Evolutionary conservation across 2,329 filamentous ascomycete genomes (phyloP).

Genomic region (Diaporthe vaccinii): DNA sequence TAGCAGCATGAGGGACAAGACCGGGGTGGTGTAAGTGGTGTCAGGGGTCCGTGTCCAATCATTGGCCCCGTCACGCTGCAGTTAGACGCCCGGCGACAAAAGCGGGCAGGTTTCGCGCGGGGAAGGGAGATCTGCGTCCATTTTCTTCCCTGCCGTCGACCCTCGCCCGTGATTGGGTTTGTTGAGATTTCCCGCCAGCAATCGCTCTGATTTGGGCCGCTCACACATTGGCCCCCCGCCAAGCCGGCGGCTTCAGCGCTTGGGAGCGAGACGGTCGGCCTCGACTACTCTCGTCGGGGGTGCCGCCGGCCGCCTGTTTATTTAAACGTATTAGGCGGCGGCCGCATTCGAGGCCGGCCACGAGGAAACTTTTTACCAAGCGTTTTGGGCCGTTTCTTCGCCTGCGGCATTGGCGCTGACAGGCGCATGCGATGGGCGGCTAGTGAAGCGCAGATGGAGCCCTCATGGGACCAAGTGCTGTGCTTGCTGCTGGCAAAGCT

Average conservation of each 20-base stretch:
- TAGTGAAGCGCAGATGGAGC: conserved; percentile 17
- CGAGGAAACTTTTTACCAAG: background rate
- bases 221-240: background rate
- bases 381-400: background rate
- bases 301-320: conserved; percentile 14
- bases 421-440: conserved; percentile 5
- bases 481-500: background rate
- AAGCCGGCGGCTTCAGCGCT: conserved; percentile 29
- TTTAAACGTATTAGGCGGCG: conserved; percentile 1
- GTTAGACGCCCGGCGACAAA: conserved; percentile 47
- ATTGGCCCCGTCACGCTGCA: conserved; percentile 48
- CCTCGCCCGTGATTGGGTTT: conserved; percentile 27
- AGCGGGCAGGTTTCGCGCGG: conserved; percentile 28
- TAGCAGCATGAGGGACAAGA: conserved; percentile 17
- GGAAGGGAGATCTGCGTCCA: conserved; percentile 8
- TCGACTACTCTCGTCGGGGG: background rate
- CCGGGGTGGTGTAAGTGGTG: conserved; percentile 17
- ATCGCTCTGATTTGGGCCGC: conserved; percentile 9
- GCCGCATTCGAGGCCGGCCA: conserved; percentile 1
- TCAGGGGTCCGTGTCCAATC: conserved; percentile 45
- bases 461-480: background rate
- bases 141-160: background rate
- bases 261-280: background rate
- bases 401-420: background rate
- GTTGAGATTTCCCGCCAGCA: conserved; percentile 2